phyloP scores from a whole-genome alignment of 768 basidiomycete species.

The Boletellus sp. region DNA sequence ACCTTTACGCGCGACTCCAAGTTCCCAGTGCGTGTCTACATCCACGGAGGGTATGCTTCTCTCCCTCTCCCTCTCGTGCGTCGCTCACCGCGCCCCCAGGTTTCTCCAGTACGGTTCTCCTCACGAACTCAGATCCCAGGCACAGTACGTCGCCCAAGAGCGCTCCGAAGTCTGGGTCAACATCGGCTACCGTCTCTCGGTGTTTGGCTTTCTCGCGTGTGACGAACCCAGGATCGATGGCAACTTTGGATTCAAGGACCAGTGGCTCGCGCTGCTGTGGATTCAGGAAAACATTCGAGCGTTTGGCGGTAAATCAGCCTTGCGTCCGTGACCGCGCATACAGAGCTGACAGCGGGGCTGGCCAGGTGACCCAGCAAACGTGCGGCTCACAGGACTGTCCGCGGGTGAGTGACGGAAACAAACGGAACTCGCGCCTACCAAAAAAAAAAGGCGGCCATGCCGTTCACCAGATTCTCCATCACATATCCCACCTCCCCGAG shows the following conservation, averaged over 20 bases:
- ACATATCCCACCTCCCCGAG: conserved; percentile 58
- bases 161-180: conserved; percentile 72
- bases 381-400: conserved; percentile 67
- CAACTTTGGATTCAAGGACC: conserved; percentile 84
- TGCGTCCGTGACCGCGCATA: neutral
- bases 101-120: conserved; percentile 80
- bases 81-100: conserved; percentile 30
- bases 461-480: conserved; percentile 70
- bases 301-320: conserved; percentile 52
- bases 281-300: conserved; percentile 59
- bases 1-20: conserved; percentile 36
- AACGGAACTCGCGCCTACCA: neutral
- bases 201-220: conserved; percentile 71
- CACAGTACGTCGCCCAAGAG: conserved; percentile 63
- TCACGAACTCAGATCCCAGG: conserved; percentile 54
- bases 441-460: conserved; percentile 66
- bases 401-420: conserved; percentile 44
- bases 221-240: conserved; percentile 59
- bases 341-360: neutral
- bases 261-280: conserved; percentile 77
- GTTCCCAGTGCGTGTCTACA: conserved; percentile 70
- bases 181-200: conserved; percentile 72
- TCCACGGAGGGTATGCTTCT: conserved; percentile 68
- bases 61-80: neutral
- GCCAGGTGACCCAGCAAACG: conserved; percentile 57